Percentiles rank a stretch among this genome's conserved stretches.
phyloP scores from a whole-genome alignment of 106 monocot species.

The Phalaenopsis equestris region DNA sequence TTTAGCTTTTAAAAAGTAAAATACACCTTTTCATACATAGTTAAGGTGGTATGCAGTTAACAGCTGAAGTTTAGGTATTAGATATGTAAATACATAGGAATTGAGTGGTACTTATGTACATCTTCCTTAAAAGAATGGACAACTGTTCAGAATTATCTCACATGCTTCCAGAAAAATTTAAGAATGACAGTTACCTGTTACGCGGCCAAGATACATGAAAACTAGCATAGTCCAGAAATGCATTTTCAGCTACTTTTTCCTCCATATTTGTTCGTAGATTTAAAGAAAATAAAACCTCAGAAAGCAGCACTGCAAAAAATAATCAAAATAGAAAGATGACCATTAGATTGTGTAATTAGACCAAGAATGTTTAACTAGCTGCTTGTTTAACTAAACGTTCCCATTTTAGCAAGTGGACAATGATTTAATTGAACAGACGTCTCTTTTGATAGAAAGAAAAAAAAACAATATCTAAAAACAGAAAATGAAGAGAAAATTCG shows the following conservation, averaged over 20 bases:
- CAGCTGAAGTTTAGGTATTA: too few species aligned
- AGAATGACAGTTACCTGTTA: slow-evolving; percentile 42
- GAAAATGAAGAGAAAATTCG: too few species aligned
- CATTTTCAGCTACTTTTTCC: slow-evolving; percentile 28
- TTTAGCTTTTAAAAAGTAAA: too few species aligned
- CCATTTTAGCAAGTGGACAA: neutral
- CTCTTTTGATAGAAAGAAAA: neutral
- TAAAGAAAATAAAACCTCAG: neutral
- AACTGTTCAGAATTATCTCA: neutral
- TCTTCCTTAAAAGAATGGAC: neutral
- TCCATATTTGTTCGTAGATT: slow-evolving; percentile 28
- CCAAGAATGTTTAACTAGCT: neutral
- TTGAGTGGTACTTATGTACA: too few species aligned
- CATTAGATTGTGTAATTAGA: neutral
- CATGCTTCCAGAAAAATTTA: neutral
- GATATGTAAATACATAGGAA: too few species aligned
- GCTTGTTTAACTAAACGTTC: neutral
- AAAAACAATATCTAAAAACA: neutral
- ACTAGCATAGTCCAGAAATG: slow-evolving; percentile 50
- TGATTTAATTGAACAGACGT: neutral
- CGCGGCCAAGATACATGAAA: slow-evolving; percentile 33
- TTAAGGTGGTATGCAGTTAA: too few species aligned
- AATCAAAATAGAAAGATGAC: neutral
- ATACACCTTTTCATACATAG: too few species aligned
- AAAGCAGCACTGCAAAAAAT: neutral